Evolutionary conservation across 2,329 filamentous ascomycete species (phyloP), one percentile per base, ranked within the genome.

Genomic region (Pseudophaeomoniella oleicola): DNA sequence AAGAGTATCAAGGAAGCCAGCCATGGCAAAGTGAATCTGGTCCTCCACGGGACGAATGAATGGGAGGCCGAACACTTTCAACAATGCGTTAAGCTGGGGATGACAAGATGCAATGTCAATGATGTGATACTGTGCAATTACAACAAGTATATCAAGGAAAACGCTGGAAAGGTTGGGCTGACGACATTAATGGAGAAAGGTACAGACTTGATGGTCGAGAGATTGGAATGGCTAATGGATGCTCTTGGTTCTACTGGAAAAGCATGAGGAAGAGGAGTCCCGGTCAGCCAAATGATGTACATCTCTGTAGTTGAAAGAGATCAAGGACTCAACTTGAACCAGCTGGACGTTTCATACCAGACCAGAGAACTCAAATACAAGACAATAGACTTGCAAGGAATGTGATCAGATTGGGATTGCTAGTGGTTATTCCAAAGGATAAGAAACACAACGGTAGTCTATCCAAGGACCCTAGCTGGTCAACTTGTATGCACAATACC

Each of bases 61-160:
- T 75, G 73, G 44, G 61, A 64, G 2, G 58, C 64, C 47, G 67
- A 71, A 44, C 65, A 72, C 32, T 66, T 73, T 43, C 53, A 58
- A 30, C 63, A 65, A 47, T 73, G 69, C 38, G 69, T 75, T 41
- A 59, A 61, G 39, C 61, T 61, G 35, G 71, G 71, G 4, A 64
- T 75, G 22, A 63, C 65, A 13, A 68, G 72, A 50, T 57, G 72
- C 30, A 75, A 75, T 52, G 66, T 75, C 33, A 75, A 75, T 46
- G 71, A 72, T 53, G 63, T 71, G 16, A 59, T 75, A 47, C 33
- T 46, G 29, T 42, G 39, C 18, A 40, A 41, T 9, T 71, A 69
- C 53, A 55, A 63, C 48, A 53, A 65, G 52, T 65, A 69, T 54
- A 52, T 64, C 40, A 48, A 53, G 39, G 61, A 66, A 46, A 64